phyloP scores from a whole-genome alignment of 306 rosid species.

The Amphicarpaea edgeworthii region DNA sequence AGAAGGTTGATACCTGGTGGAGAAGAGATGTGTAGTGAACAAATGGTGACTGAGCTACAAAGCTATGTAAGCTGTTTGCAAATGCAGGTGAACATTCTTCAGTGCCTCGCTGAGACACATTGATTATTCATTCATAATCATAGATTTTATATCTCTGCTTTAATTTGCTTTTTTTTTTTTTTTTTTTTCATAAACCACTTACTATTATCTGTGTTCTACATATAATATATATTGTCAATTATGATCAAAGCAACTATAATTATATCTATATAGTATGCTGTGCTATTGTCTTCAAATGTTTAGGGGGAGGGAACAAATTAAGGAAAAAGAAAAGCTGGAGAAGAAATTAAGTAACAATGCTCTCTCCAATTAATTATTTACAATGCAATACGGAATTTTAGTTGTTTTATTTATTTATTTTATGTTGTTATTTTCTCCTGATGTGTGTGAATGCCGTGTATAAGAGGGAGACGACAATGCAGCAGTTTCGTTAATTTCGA shows the following conservation, averaged over 20 bases:
- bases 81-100: constrained; percentile 79
- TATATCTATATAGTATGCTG: constrained; percentile 4
- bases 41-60: constrained; percentile 62
- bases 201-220: constrained; percentile 2
- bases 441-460: background rate
- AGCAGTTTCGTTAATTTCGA: constrained; percentile 25
- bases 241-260: constrained; percentile 11
- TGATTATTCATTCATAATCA: constrained; percentile 3
- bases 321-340: background rate
- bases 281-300: background rate
- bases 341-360: constrained; percentile 3
- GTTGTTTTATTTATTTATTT: background rate
- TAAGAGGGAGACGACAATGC: constrained; percentile 1
- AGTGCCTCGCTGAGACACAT: constrained; percentile 52
- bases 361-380: constrained; percentile 8
- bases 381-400: constrained; percentile 2
- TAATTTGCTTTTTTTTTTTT: background rate
- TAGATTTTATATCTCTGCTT: background rate
- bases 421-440: background rate
- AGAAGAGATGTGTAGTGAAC: constrained; percentile 53
- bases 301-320: background rate
- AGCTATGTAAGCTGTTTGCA: constrained; percentile 75
- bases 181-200: constrained; percentile 13
- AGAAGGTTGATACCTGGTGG: constrained; percentile 81
- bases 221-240: constrained; percentile 21